Percentiles rank a stretch among this genome's conserved stretches.
phyloP scores from a whole-genome alignment of 768 basidiomycete species.

The Mycena galericulata region DNA sequence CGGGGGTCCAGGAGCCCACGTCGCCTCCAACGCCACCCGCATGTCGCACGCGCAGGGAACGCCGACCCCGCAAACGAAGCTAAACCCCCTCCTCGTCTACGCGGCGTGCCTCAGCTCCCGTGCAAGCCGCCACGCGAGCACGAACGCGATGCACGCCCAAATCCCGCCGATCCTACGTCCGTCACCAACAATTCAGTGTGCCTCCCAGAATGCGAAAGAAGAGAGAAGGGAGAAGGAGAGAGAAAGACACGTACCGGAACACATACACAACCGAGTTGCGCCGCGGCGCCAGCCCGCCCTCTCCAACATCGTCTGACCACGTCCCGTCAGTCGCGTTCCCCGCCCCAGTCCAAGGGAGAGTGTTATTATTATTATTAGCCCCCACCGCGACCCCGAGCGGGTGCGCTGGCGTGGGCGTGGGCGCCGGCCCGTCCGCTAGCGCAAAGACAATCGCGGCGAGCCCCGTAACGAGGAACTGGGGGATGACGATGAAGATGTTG shows the following conservation, averaged over 20 bases:
- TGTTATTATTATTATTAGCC: not conserved
- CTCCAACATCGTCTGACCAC: constrained; percentile 12
- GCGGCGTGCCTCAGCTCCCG: constrained; percentile 57
- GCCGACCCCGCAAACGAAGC: too few species aligned
- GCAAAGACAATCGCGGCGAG: constrained; percentile 90
- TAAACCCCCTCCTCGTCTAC: too few species aligned
- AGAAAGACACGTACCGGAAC: constrained; percentile 70
- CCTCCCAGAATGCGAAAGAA: not conserved
- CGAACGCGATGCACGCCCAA: constrained; percentile 64
- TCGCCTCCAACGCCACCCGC: too few species aligned
- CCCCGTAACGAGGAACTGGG: constrained; percentile 93
- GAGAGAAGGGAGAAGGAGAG: constrained; percentile 1
- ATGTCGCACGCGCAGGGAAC: too few species aligned
- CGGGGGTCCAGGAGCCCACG: too few species aligned
- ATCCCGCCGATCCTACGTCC: constrained; percentile 66
- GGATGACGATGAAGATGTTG: constrained; percentile 93
- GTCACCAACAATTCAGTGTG: too few species aligned
- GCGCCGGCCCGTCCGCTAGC: constrained; percentile 68
- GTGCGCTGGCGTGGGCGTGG: constrained; percentile 48
- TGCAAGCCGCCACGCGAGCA: constrained; percentile 67
- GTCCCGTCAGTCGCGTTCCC: too few species aligned
- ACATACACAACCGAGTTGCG: constrained; percentile 85
- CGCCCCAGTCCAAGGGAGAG: too few species aligned
- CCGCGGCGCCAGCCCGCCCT: constrained; percentile 37
- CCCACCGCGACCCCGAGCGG: constrained; percentile 2